A percentile compares a stretch with the other conserved stretches of the same genome.
phyloP scores from a whole-genome alignment of 1,284 basidiomycete genomes.

The Microbotryum silenes-acaulis region DNA sequence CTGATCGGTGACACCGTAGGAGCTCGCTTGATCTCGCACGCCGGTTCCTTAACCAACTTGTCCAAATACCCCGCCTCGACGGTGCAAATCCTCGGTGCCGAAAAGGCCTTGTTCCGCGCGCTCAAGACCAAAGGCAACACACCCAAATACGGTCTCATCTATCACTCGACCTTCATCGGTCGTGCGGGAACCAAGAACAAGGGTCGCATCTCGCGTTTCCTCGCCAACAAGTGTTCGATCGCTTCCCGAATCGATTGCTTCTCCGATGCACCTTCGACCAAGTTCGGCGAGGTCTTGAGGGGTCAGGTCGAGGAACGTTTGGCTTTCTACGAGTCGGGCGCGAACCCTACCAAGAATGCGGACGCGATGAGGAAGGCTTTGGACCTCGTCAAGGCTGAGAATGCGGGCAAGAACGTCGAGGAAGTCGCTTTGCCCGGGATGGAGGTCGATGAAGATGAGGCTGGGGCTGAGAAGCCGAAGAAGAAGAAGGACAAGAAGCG shows the following conservation, averaged over 20 bases:
- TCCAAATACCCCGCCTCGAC: slow-evolving; percentile 97
- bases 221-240: slow-evolving; percentile 99
- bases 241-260: slow-evolving; percentile 98
- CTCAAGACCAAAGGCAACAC: slow-evolving; percentile 99
- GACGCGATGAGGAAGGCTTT: slow-evolving; percentile 30
- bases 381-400: slow-evolving; percentile 19
- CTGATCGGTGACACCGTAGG: slow-evolving; percentile 96
- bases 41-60: slow-evolving; percentile 84
- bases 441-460: slow-evolving; percentile 26
- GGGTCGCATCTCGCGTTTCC: slow-evolving; percentile 93
- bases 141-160: slow-evolving; percentile 95
- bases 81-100: slow-evolving; percentile 95
- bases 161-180: slow-evolving; percentile 87
- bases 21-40: slow-evolving; percentile 91
- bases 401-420: slow-evolving; percentile 18
- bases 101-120: slow-evolving; percentile 96
- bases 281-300: slow-evolving; percentile 90
- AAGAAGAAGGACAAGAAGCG: slow-evolving; percentile 36
- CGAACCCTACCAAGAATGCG: slow-evolving; percentile 35
- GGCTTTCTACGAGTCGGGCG: slow-evolving; percentile 69
- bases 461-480: slow-evolving; percentile 21
- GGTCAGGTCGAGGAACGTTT: slow-evolving; percentile 94
- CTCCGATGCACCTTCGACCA: slow-evolving; percentile 78
- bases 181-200: slow-evolving; percentile 93
- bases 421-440: slow-evolving; percentile 11